A percentile compares a stretch with the other conserved stretches of the same genome.
phyloP scores from a whole-genome alignment of 1,139 yeast species.

The Geotrichum fermentans region DNA sequence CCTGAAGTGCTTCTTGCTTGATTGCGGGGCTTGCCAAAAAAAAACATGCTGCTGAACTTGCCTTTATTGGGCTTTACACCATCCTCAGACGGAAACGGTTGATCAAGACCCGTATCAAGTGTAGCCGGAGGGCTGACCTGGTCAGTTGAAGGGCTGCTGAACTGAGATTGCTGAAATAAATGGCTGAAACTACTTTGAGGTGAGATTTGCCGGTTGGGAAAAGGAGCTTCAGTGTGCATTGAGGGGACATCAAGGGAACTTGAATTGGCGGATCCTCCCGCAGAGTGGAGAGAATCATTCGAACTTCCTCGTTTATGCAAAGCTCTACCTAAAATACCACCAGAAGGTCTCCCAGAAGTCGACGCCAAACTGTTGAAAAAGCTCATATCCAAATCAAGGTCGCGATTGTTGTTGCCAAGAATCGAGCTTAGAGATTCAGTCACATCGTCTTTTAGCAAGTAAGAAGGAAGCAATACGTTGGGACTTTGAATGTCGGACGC shows the following conservation, averaged over 20 bases:
- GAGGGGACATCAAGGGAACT: constrained; percentile 6
- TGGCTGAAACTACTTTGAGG: constrained; percentile 15
- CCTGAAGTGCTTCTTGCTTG: constrained; percentile 13
- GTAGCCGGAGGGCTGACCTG: neutral
- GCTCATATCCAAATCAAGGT: constrained; percentile 24
- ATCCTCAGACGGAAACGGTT: constrained; percentile 3
- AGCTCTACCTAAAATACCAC: constrained; percentile 25
- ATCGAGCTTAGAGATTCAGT: constrained; percentile 3
- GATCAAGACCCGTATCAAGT: neutral
- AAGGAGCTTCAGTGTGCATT: neutral
- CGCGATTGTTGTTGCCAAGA: neutral
- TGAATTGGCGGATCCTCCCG: constrained; percentile 13
- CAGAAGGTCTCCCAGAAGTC: constrained; percentile 24
- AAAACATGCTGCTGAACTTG: constrained; percentile 20
- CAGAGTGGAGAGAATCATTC: constrained; percentile 17
- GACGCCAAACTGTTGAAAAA: constrained; percentile 24
- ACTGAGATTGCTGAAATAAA: constrained; percentile 9
- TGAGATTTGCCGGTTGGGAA: constrained; percentile 5
- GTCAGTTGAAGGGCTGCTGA: constrained; percentile 2
- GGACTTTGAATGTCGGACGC: constrained; percentile 6
- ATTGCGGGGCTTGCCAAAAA: constrained; percentile 19
- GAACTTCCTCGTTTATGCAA: constrained; percentile 21
- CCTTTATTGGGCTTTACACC: constrained; percentile 8
- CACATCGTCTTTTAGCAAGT: constrained; percentile 13
- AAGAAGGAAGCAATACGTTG: constrained; percentile 12